Evolutionary conservation across 441 rosid genomes (phyloP), one percentile per base, ranked within the genome.

Genomic region (Populus hybrid): DNA sequence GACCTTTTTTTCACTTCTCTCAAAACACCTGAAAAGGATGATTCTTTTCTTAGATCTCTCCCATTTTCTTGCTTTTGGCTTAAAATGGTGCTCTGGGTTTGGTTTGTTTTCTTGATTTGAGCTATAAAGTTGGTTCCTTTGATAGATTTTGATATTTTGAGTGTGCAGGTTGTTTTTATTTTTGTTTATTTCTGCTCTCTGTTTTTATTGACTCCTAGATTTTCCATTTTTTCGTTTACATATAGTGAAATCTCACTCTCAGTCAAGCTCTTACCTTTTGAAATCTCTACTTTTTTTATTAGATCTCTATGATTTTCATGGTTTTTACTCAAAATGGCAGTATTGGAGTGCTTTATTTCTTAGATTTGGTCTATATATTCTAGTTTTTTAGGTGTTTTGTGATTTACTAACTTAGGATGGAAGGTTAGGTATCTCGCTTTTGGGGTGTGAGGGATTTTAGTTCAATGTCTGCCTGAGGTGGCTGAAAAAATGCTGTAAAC

Each of bases 231-330:
- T 65, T 28, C 29, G 29, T 50, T 53, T 50, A 63, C 45, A 9
- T 31, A 26, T 24, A 56, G 35, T 18, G n/a, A 10, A 31, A 20
- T 35, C 66, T 70, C 31, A 29, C 69, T 71, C 38, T 50, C 64
- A 20, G 35, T 5, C 38, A 75, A 71, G 72, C 38, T 68, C 67
- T 56, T 36, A 72, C 68, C 23, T 74, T 77, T 72, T 77, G 77
- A 70, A 74, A 78, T 64, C 7, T 68, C 31, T 73, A 64, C 67
- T 77, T 77, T 20, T 74, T 77, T 42, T 14, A 18, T 64, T 73
- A 75, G 89, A 84, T 86, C 89, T 84, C 72, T 26, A 63, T 21
- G 35, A n/a, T 28, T 76, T 61, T 45, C 3, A 29, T 23, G 26
- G 2, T 36, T 71, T 72, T 82, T 76, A 63, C 61, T 75, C 36